phyloP scores from a whole-genome alignment of 2,329 filamentous ascomycete genomes.

The Aspergillus spinulosporus region DNA sequence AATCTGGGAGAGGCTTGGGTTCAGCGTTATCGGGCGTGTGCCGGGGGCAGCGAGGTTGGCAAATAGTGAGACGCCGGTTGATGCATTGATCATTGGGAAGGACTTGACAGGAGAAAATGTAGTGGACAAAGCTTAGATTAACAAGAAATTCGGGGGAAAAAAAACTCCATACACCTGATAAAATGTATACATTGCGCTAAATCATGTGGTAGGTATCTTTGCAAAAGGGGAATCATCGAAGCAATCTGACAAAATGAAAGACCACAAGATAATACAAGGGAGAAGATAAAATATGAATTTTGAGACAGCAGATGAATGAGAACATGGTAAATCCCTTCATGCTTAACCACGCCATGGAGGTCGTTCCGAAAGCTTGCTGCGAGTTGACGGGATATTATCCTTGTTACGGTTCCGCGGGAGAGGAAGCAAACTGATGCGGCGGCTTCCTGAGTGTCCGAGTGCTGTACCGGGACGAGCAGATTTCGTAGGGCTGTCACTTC shows the following conservation, averaged over 20 bases:
- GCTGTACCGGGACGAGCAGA: slow-evolving; percentile 40
- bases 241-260: slow-evolving; percentile 11
- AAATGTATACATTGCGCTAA: slow-evolving; percentile 16
- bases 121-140: background rate
- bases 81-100: slow-evolving; percentile 42
- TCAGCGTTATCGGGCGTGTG: slow-evolving; percentile 40
- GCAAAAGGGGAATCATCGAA: slow-evolving; percentile 18
- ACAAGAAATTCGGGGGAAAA: background rate
- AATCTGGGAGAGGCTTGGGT: slow-evolving; percentile 43
- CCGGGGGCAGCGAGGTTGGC: slow-evolving; percentile 37
- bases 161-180: slow-evolving; percentile 11
- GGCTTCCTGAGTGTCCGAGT: slow-evolving; percentile 40
- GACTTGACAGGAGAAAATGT: slow-evolving; percentile 21
- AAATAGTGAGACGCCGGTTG: slow-evolving; percentile 40
- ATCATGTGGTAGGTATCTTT: slow-evolving; percentile 11
- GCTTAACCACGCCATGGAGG: slow-evolving; percentile 38
- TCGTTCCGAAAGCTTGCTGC: slow-evolving; percentile 32
- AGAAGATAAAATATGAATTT: slow-evolving; percentile 1
- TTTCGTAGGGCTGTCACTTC: slow-evolving; percentile 30
- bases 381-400: slow-evolving; percentile 27
- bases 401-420: slow-evolving; percentile 37
- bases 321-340: slow-evolving; percentile 10
- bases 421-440: slow-evolving; percentile 44
- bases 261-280: slow-evolving; percentile 16
- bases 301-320: slow-evolving; percentile 19